These are phyloP conservation scores for Paramecium pentaurelia DNA, from an alignment of 73 alveolate genomes.

Conservation along the genomic window DNA sequence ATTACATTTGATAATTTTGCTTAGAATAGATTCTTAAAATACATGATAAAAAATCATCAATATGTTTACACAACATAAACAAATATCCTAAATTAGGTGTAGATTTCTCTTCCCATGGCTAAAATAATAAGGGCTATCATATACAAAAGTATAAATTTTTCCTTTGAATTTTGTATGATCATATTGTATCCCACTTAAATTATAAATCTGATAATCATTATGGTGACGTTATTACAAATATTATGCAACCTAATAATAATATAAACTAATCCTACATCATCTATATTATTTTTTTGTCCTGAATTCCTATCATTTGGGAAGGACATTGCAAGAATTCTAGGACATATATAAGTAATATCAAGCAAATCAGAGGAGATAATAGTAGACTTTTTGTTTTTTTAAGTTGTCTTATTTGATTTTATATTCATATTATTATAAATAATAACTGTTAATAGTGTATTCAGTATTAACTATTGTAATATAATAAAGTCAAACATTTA, in stretches of 20 bases:
- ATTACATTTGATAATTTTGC: slow-evolving; percentile 75
- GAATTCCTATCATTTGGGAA: slow-evolving; percentile 86
- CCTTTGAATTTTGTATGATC: slow-evolving; percentile 33
- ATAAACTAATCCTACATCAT: neutral
- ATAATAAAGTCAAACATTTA: too few relatives aligned
- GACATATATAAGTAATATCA: slow-evolving; percentile 90
- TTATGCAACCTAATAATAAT: slow-evolving; percentile 5
- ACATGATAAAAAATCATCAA: slow-evolving; percentile 72
- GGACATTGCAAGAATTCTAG: slow-evolving; percentile 91
- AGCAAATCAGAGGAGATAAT: neutral
- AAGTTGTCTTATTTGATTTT: neutral
- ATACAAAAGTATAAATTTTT: slow-evolving; percentile 61
- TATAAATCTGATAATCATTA: slow-evolving; percentile 33
- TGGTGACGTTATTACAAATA: slow-evolving; percentile 23
- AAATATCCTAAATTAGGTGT: slow-evolving; percentile 84
- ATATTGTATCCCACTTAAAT: slow-evolving; percentile 41
- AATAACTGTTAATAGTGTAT: neutral
- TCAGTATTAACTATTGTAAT: neutral
- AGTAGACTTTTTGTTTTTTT: neutral
- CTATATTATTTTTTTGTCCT: slow-evolving; percentile 35
- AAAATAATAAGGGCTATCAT: slow-evolving; percentile 82
- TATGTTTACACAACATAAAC: slow-evolving; percentile 76
- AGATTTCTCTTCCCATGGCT: slow-evolving; percentile 89
- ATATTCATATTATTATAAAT: neutral
- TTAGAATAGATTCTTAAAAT: neutral